Conservation (phyloP, 2,329 filamentous ascomycete genomes). For the Alternaria solani region DNA sequence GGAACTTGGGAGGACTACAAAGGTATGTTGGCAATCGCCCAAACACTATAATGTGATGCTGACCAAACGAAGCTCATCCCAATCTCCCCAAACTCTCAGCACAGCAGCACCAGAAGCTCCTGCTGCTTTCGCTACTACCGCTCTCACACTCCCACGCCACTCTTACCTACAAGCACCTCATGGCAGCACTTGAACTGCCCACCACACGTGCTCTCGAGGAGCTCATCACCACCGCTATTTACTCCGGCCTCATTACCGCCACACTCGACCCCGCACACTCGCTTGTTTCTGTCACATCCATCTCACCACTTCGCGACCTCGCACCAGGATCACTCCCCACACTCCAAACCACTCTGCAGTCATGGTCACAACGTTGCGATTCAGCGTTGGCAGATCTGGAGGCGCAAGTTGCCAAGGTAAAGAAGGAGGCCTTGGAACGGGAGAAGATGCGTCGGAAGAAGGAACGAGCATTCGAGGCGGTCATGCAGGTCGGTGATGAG, state of each 20-base stretch:
- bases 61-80: constrained; percentile 44
- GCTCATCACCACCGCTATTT: constrained; percentile 86
- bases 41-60: background rate
- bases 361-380: constrained; percentile 82
- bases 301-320: constrained; percentile 87
- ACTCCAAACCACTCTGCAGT: constrained; percentile 72
- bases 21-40: constrained; percentile 50
- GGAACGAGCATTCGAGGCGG: constrained; percentile 50
- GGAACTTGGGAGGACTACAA: constrained; percentile 86
- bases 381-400: constrained; percentile 78
- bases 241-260: constrained; percentile 80
- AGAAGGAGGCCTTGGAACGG: constrained; percentile 53
- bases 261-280: constrained; percentile 82
- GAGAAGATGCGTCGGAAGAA: constrained; percentile 55
- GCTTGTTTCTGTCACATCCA: constrained; percentile 77
- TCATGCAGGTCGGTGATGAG: constrained; percentile 36
- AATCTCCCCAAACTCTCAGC: constrained; percentile 75
- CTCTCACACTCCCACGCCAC: constrained; percentile 71
- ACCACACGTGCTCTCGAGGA: constrained; percentile 78
- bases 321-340: constrained; percentile 73
- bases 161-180: constrained; percentile 77
- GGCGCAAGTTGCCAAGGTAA: constrained; percentile 73
- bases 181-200: constrained; percentile 70
- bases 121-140: constrained; percentile 86
- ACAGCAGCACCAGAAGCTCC: constrained; percentile 82